Evolutionary conservation across 768 basidiomycete genomes (phyloP).

Genomic region (Hirschioporus abietinus): DNA sequence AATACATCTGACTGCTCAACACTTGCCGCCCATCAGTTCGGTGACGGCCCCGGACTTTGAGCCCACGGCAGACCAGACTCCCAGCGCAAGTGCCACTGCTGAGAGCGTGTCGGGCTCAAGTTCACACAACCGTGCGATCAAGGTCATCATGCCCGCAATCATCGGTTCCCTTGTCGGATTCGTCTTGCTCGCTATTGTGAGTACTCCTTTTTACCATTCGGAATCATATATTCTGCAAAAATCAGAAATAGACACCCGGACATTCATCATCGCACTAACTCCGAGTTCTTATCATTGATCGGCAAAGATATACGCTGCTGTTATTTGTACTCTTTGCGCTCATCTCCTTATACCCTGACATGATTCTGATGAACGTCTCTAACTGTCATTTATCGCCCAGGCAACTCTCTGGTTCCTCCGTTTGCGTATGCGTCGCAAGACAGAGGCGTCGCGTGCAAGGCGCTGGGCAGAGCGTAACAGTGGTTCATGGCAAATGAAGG

Average conservation of each 20-base stretch:
- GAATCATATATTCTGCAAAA: neutral
- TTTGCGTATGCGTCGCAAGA: neutral
- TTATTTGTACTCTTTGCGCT: neutral
- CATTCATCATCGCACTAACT: neutral
- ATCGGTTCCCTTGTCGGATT: slow-evolving; percentile 1
- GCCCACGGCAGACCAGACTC: neutral
- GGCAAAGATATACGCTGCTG: neutral
- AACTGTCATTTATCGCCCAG: neutral
- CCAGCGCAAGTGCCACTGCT: neutral
- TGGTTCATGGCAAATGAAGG: neutral
- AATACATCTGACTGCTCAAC: neutral
- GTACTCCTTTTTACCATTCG: neutral
- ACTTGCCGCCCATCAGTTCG: neutral
- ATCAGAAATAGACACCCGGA: neutral
- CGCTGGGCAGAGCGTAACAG: slow-evolving; percentile 4
- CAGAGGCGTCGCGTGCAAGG: neutral
- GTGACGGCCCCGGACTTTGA: slow-evolving; percentile 1
- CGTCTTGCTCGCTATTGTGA: neutral
- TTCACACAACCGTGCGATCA: neutral
- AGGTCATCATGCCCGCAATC: neutral
- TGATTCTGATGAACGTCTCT: neutral
- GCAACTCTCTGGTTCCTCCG: slow-evolving; percentile 2
- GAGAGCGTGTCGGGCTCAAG: neutral
- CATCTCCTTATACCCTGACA: neutral
- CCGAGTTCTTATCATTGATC: neutral